Base-by-base conservation (phyloP, 441 rosid species). In the Flueggea neowawraea region DNA sequence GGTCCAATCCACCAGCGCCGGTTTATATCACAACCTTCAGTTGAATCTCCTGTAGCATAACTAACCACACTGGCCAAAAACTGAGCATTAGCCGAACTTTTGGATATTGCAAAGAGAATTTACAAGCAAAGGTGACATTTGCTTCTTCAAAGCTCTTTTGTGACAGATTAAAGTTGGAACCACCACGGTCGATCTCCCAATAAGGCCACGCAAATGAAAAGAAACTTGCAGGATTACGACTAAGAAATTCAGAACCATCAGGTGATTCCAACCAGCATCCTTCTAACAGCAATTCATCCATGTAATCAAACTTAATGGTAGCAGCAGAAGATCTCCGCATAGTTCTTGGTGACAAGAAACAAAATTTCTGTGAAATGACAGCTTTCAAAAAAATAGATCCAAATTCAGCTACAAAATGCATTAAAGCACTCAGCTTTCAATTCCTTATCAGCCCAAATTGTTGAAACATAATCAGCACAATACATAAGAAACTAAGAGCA, bases 201-300 rank as follows among this genome's bases (percentile, higher is more conserved):
- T 78, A 52, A 64, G 78, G 76, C 81, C 85, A 72, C 31, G 58
- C 48, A 70, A 67, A 74, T 10, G 85, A 64, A 57, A 82, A 58
- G 70, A 70, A 58, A 56, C 71, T 47, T 62, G 84, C 69, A 13
- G 85, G 85, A 73, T 72, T 68, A 22, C 66, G 63, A 70, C 71
- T 73, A 59, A 83, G 78, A 71, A 85, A 88, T 69, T 87, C 96
- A 54, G 93, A 88, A 72, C 95, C 96, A 66, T 82, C 86, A 28
- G 85, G 69, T 48, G 93, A 68, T 74, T 93, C 95, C 72, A 90
- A 71, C 97, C 98, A 93, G 81, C 91, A 93, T 50, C 98, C 98
- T 53, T 90, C 93, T 32, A 88, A 72, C 57, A 93, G 66, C 67
- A 93, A 74, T 15, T 84, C 92, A 71, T 93, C 84, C 83, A 88